Conservation (phyloP, 2,329 filamentous ascomycete species). For the Diaporthe batatas region DNA sequence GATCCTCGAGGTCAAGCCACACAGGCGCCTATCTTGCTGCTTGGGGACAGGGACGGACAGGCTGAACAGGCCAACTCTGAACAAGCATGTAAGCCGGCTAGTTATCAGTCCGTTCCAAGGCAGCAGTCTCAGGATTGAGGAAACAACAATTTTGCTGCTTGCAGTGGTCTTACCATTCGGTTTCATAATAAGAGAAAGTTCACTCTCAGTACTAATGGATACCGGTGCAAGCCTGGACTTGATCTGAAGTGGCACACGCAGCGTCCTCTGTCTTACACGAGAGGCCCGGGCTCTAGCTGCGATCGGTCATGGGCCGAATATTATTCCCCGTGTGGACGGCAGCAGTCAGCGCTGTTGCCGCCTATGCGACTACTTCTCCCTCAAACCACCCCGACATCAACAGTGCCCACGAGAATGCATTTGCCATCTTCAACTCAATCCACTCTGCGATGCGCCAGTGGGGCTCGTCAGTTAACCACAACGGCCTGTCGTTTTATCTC, state of each 20-base stretch:
- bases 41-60: not conserved
- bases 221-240: too few species aligned
- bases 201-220: not conserved
- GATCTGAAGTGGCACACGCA: too few species aligned
- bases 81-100: constrained; percentile 1
- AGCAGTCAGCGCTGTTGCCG: not conserved
- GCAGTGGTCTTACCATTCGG: too few species aligned
- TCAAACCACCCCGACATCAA: constrained; percentile 4
- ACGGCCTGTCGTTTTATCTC: constrained; percentile 73
- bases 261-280: not conserved
- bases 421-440: constrained; percentile 41
- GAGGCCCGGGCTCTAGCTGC: too few species aligned
- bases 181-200: not conserved
- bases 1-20: not conserved
- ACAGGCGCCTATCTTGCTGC: not conserved
- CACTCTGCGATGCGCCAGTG: constrained; percentile 56
- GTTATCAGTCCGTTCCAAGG: not conserved
- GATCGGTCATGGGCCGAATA: not conserved
- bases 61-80: not conserved
- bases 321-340: too few species aligned
- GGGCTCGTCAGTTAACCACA: constrained; percentile 72
- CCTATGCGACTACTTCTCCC: not conserved
- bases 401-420: constrained; percentile 32
- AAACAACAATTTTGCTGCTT: too few species aligned
- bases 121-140: too few species aligned